phyloP scores from a whole-genome alignment of 2,329 filamentous ascomycete genomes.

The Lachnellula occidentalis region DNA sequence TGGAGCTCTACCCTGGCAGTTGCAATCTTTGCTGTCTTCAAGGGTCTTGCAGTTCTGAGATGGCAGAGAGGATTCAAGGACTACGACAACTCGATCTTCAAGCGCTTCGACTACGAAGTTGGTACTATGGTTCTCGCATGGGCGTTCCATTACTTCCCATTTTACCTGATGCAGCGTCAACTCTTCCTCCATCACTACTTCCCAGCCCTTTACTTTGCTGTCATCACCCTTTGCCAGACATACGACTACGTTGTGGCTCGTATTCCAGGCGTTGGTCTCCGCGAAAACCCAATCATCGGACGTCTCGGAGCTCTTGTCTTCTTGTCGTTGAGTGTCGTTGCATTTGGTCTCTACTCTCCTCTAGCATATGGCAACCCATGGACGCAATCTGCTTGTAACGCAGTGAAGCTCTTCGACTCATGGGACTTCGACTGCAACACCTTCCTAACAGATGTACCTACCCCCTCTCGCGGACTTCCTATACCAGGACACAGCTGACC shows the following conservation, averaged over 20 bases:
- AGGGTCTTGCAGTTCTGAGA: slow-evolving; percentile 77
- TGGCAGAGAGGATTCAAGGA: slow-evolving; percentile 94
- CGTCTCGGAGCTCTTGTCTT: slow-evolving; percentile 68
- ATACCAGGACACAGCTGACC: slow-evolving; percentile 17
- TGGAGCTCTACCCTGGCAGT: slow-evolving; percentile 80
- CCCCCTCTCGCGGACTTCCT: slow-evolving; percentile 25
- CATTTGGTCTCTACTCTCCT: slow-evolving; percentile 81
- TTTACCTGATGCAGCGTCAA: slow-evolving; percentile 96
- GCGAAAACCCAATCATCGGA: slow-evolving; percentile 67
- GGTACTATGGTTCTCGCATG: slow-evolving; percentile 86
- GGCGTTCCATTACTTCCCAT: slow-evolving; percentile 98
- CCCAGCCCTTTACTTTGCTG: slow-evolving; percentile 90
- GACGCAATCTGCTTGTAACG: slow-evolving; percentile 83
- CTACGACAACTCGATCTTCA: slow-evolving; percentile 77
- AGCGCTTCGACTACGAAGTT: slow-evolving; percentile 96
- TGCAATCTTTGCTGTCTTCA: slow-evolving; percentile 73
- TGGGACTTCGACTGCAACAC: slow-evolving; percentile 99
- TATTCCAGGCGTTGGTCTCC: slow-evolving; percentile 61
- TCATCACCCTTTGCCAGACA: slow-evolving; percentile 81
- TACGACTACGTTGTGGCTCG: slow-evolving; percentile 81
- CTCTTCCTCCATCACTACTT: slow-evolving; percentile 99
- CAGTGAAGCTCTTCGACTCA: slow-evolving; percentile 76
- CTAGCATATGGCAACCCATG: slow-evolving; percentile 90
- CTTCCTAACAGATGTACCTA: slow-evolving; percentile 80
- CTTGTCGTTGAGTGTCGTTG: slow-evolving; percentile 65